These are phyloP conservation scores for Daldinia caldariorum DNA, from an alignment of 495 filamentous ascomycete genomes.

Conservation along the genomic window DNA sequence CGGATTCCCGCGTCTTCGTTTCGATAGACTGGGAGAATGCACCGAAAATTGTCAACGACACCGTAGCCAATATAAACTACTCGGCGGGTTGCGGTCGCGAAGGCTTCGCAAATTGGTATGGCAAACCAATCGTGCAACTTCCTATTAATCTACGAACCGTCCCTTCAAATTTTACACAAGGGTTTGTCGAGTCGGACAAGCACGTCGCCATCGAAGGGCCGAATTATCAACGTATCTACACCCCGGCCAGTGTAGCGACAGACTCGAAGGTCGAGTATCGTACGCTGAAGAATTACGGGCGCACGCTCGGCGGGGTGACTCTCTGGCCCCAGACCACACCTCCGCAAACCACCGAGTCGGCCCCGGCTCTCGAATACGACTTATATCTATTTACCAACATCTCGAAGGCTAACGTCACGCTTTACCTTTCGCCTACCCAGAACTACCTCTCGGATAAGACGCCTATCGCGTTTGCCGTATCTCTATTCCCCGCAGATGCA, in stretches of 20 bases:
- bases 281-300: conserved; percentile 64
- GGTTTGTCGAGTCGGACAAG: conserved; percentile 72
- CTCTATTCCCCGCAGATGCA: conserved; percentile 54
- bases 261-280: conserved; percentile 60
- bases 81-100: conserved; percentile 66
- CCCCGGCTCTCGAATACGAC: conserved; percentile 70
- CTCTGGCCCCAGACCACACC: conserved; percentile 63
- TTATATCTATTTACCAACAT: conserved; percentile 69
- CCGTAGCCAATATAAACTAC: conserved; percentile 64
- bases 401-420: conserved; percentile 65
- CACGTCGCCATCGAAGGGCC: conserved; percentile 69
- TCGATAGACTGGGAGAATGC: conserved; percentile 69
- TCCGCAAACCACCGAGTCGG: conserved; percentile 57
- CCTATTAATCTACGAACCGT: conserved; percentile 65
- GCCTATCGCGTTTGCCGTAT: conserved; percentile 69
- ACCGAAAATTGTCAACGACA: conserved; percentile 59
- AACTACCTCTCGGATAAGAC: conserved; percentile 68
- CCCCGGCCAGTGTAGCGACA: conserved; percentile 46
- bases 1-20: conserved; percentile 67
- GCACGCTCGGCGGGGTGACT: conserved; percentile 67
- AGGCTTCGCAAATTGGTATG: conserved; percentile 52
- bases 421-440: conserved; percentile 68
- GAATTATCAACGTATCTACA: conserved; percentile 59
- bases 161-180: conserved; percentile 64
- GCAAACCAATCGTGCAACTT: conserved; percentile 63